Conservation (phyloP, 305 asterid species). For the Striga hermonthica region DNA sequence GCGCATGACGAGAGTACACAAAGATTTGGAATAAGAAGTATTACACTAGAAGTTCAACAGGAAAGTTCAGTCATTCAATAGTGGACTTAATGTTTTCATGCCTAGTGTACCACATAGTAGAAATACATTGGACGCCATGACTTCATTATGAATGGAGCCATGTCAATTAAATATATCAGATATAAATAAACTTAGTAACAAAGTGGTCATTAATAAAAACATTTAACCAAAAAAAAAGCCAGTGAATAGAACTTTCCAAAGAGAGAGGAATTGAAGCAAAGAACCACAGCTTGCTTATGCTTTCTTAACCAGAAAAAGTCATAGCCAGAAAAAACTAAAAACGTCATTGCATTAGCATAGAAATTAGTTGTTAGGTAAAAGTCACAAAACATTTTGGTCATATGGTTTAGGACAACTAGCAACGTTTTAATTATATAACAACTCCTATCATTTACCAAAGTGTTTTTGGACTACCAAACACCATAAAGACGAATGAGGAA, state of each 20-base stretch:
- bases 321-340: background rate
- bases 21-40: constrained; percentile 1
- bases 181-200: no score
- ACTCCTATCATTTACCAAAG: background rate
- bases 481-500: background rate
- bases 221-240: no score
- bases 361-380: background rate
- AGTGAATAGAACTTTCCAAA: no score
- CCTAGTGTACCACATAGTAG: no score
- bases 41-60: background rate
- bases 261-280: no score
- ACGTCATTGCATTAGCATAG: background rate
- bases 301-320: no score
- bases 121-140: no score
- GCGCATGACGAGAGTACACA: background rate
- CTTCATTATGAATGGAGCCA: no score
- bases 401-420: background rate
- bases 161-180: no score
- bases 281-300: no score
- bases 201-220: no score
- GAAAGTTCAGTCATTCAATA: background rate
- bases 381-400: background rate
- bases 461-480: background rate
- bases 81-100: background rate
- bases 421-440: background rate